Conservation (phyloP, 495 filamentous ascomycete species). For the Aspergillus leporis region DNA sequence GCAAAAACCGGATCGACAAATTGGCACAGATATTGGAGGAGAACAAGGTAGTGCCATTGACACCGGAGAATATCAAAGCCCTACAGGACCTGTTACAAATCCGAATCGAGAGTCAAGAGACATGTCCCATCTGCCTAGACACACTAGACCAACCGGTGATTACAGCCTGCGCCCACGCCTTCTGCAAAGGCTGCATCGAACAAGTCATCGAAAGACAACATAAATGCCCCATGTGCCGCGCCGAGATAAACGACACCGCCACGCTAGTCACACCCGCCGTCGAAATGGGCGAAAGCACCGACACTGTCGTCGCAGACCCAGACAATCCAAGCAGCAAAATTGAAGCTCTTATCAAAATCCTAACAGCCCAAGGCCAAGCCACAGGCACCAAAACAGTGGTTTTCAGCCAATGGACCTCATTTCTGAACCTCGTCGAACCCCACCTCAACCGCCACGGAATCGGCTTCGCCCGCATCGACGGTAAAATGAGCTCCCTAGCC, state of each 20-base stretch:
- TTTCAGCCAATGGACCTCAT: slow-evolving; percentile 93
- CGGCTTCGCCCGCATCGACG: slow-evolving; percentile 77
- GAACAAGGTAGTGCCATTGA: slow-evolving; percentile 67
- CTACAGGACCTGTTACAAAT: slow-evolving; percentile 78
- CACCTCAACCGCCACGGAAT: slow-evolving; percentile 64
- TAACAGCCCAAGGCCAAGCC: slow-evolving; percentile 68
- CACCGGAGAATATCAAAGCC: slow-evolving; percentile 67
- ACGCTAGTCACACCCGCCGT: slow-evolving; percentile 66
- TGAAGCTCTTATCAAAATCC: slow-evolving; percentile 75
- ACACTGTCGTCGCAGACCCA: slow-evolving; percentile 53
- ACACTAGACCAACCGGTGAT: slow-evolving; percentile 74
- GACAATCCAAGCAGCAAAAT: slow-evolving; percentile 79
- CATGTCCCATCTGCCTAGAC: slow-evolving; percentile 84
- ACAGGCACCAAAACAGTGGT: slow-evolving; percentile 78
- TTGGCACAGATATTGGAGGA: slow-evolving; percentile 67
- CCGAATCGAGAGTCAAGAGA: slow-evolving; percentile 77
- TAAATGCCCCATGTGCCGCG: slow-evolving; percentile 88
- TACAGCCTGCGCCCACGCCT: slow-evolving; percentile 85
- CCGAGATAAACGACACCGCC: slow-evolving; percentile 58
- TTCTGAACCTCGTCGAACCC: slow-evolving; percentile 74
- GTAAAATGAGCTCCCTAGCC: slow-evolving; percentile 65
- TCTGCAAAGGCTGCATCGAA: slow-evolving; percentile 73
- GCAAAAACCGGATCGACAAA: slow-evolving; percentile 69
- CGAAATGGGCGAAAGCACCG: slow-evolving; percentile 50
- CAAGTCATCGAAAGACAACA: slow-evolving; percentile 76